Evolutionary conservation across 2,329 filamentous ascomycete genomes (phyloP), one percentile per base, ranked within the genome.

Genomic region (Fusarium sp.): DNA sequence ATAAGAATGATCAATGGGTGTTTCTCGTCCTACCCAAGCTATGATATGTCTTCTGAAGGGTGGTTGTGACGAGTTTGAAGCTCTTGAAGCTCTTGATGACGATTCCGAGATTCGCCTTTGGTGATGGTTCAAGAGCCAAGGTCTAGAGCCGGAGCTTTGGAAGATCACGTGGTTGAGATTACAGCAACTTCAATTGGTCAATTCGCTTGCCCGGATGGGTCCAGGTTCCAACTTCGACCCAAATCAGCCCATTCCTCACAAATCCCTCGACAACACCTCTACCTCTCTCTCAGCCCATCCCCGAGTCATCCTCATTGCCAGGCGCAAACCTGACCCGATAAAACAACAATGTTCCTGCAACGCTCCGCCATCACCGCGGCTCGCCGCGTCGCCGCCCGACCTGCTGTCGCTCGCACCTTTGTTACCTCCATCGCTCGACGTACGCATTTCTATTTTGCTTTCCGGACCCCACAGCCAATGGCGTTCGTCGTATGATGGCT

Each of bases 321-420:
- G 67, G 65, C 73, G 65, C 72, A 73, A 67, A 64, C 65, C 62
- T 25, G 49, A 52, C 64, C 69, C 49, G 61, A 63, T 61, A 70
- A 77, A 80, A 42, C 13, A 42, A 52, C 34, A 26, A 79, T 91
- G 89, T 88, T 90, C 75, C 79, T 90, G 79, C 86, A 89, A 84
- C 89, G 89, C 79, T 84, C 88, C 77, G 88, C 85, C 79, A 77
- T 88, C 72, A 82, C 85, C 74, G 87, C 84, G 78, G 88, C 87
- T 77, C 88, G 89, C 79, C 87, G 89, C 72, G 80, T 77, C 66
- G 88, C 84, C 65, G 84, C 84, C 77, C 82, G 77, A 58, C 86
- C 88, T 72, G 81, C 82, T 70, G 80, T 85, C 77, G 84, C 84
- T 76, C 88, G 89, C 80, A 84, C 82, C 81, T 89, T 91, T 79